Conservation (phyloP, 164 flowering plant genomes). For the Magnolia officinalis region DNA sequence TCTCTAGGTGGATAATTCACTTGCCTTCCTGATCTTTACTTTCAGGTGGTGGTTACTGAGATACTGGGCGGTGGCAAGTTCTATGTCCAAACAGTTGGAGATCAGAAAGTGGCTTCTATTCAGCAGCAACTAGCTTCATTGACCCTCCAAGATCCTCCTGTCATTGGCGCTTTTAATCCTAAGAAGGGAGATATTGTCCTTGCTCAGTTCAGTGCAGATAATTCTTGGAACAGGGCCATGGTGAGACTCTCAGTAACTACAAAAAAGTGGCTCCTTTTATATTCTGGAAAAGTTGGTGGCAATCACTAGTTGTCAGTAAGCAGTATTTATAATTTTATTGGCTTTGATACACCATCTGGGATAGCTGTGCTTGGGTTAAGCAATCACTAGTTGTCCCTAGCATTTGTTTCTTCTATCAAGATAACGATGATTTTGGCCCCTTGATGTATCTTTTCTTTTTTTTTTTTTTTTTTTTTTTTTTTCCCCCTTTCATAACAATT, state of each 20-base stretch:
- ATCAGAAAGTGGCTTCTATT: constrained; percentile 65
- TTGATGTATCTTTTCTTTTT: background rate
- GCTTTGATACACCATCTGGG: no score
- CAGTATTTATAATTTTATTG: no score
- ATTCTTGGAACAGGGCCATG: constrained; percentile 97
- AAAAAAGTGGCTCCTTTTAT: background rate
- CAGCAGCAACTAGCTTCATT: constrained; percentile 80
- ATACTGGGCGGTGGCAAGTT: constrained; percentile 88
- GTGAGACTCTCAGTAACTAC: constrained; percentile 29
- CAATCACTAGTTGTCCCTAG: no score
- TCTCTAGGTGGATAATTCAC: background rate
- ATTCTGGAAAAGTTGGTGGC: background rate
- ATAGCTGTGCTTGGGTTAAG: no score
- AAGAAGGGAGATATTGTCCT: constrained; percentile 92
- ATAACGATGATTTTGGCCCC: no score
- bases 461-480: no score
- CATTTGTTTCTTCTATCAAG: no score
- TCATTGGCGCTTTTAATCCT: constrained; percentile 85
- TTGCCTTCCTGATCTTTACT: background rate
- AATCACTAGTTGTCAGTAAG: background rate
- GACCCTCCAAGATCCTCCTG: constrained; percentile 74
- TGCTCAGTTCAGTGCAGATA: constrained; percentile 80
- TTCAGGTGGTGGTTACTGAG: constrained; percentile 87
- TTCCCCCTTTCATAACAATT: no score
- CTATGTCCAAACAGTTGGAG: constrained; percentile 77